Evolutionary conservation across 2,329 filamentous ascomycete species (phyloP).

Genomic region (Arthrobotrys sinensis): DNA sequence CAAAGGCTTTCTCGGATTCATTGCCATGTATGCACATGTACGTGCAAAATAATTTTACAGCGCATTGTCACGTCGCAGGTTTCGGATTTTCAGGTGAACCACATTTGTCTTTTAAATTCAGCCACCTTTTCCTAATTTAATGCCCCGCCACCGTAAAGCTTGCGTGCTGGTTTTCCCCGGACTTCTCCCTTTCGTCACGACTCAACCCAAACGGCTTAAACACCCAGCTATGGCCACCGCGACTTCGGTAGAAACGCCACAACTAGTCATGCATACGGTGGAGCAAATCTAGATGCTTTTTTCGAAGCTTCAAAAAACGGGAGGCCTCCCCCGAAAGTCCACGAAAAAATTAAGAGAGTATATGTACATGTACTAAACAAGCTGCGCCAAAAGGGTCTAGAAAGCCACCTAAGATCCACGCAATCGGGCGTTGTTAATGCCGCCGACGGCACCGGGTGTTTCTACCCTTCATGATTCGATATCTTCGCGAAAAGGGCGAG

Average conservation of each 20-base stretch:
- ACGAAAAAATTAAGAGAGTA: neutral
- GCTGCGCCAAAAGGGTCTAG: neutral
- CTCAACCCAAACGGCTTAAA: too few relatives aligned
- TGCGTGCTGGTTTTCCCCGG: constrained; percentile 6
- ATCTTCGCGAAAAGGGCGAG: constrained; percentile 3
- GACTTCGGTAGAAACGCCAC: constrained; percentile 17
- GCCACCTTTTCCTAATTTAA: constrained; percentile 11
- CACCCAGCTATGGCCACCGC: constrained; percentile 9
- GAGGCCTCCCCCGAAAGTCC: too few relatives aligned
- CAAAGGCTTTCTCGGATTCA: neutral
- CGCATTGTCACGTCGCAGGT: constrained; percentile 26
- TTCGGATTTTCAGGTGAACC: constrained; percentile 21
- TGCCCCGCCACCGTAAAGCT: constrained; percentile 1
- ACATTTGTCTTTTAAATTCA: constrained; percentile 6
- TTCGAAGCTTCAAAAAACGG: constrained; percentile 1
- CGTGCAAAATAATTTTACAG: neutral
- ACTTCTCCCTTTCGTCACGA: constrained; percentile 16
- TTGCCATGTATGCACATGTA: neutral
- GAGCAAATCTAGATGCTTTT: neutral
- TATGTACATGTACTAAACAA: neutral
- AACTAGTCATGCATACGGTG: neutral
- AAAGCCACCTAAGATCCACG: constrained; percentile 28
- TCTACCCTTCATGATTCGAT: constrained; percentile 7
- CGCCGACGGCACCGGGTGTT: constrained; percentile 28
- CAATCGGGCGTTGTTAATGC: constrained; percentile 5